These are phyloP conservation scores for Camellia japonica DNA, from an alignment of 148 eudicot species.

Conservation along the genomic window DNA sequence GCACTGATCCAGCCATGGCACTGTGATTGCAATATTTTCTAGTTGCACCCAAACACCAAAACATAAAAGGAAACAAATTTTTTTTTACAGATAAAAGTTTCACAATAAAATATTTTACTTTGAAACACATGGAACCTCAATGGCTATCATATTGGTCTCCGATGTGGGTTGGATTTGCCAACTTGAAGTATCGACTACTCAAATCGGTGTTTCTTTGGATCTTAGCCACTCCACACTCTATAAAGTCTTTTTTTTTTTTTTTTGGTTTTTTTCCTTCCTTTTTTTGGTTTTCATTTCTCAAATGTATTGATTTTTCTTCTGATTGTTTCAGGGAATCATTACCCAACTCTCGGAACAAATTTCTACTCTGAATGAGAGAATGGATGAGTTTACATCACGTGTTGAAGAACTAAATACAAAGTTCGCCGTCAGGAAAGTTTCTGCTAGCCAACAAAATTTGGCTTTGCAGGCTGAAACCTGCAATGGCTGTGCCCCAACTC, in stretches of 20 bases:
- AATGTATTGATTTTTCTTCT: neutral
- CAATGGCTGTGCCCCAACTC: conserved; percentile 56
- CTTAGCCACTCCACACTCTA: neutral
- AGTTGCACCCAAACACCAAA: too few relatives aligned
- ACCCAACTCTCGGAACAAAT: conserved; percentile 86
- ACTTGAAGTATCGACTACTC: neutral
- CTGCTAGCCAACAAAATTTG: conserved; percentile 76
- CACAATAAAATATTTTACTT: too few relatives aligned
- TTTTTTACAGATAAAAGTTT: too few relatives aligned
- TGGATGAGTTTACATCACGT: conserved; percentile 86
- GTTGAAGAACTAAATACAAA: conserved; percentile 80
- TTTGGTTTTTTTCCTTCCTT: neutral
- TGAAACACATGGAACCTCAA: neutral
- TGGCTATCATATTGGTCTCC: neutral
- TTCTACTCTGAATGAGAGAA: conserved; percentile 81
- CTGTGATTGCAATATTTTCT: too few relatives aligned
- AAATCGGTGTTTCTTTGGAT: neutral
- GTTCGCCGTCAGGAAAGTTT: conserved; percentile 37
- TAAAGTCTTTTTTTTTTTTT: neutral
- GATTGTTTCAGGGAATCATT: conserved; percentile 62
- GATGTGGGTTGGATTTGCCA: neutral
- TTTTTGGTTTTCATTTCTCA: neutral
- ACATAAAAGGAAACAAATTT: too few relatives aligned
- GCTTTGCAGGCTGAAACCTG: conserved; percentile 68
- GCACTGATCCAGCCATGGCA: too few relatives aligned